Percentiles rank a stretch among this genome's conserved stretches.
phyloP scores from a whole-genome alignment of 2,329 filamentous ascomycete genomes.

The Emericellopsis cladophorae region DNA sequence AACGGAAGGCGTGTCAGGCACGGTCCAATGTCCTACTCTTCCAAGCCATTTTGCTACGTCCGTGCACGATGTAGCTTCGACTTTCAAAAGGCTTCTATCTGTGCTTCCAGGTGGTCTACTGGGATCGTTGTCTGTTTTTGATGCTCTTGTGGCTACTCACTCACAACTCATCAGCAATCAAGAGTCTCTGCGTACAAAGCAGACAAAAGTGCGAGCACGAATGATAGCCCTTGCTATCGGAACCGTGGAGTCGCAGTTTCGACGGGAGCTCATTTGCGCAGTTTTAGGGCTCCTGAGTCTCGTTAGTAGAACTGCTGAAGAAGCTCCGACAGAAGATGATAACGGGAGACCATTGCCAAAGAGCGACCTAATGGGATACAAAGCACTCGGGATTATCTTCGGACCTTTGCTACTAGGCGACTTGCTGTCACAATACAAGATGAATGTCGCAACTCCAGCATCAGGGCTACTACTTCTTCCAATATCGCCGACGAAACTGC shows the following conservation, averaged over 20 bases:
- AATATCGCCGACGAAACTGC: slow-evolving; percentile 27
- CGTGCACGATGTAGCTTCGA: slow-evolving; percentile 53
- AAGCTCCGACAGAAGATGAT: slow-evolving; percentile 35
- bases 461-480: slow-evolving; percentile 29
- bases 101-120: slow-evolving; percentile 54
- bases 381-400: slow-evolving; percentile 49
- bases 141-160: slow-evolving; percentile 48
- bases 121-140: slow-evolving; percentile 48
- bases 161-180: slow-evolving; percentile 38
- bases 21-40: slow-evolving; percentile 44
- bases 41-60: slow-evolving; percentile 46
- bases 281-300: slow-evolving; percentile 54
- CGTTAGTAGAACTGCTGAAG: slow-evolving; percentile 45
- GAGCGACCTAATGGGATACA: slow-evolving; percentile 51
- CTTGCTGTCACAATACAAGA: slow-evolving; percentile 36
- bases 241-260: slow-evolving; percentile 44
- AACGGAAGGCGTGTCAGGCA: slow-evolving; percentile 37
- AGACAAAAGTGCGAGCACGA: slow-evolving; percentile 45
- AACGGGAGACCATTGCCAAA: slow-evolving; percentile 38
- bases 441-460: slow-evolving; percentile 27
- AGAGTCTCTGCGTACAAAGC: slow-evolving; percentile 38
- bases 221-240: slow-evolving; percentile 52
- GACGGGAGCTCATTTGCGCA: slow-evolving; percentile 51
- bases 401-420: slow-evolving; percentile 51
- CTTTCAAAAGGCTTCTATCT: slow-evolving; percentile 53